These are phyloP conservation scores for Dichotomopilus funicola DNA, from an alignment of 2,329 filamentous ascomycete species.

Conservation along the genomic window DNA sequence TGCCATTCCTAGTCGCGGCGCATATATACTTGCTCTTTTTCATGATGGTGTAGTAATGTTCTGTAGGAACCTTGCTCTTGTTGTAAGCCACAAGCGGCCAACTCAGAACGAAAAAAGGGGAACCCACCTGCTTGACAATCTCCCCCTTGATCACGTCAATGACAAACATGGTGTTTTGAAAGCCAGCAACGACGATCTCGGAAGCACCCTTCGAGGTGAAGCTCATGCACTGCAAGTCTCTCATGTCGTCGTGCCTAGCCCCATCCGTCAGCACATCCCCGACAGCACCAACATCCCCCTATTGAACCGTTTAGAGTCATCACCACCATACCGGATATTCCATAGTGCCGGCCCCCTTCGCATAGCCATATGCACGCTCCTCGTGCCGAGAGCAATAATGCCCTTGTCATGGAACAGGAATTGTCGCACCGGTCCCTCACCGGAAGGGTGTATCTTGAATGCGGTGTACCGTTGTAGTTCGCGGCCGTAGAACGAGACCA, in stretches of 20 bases:
- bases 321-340: slow-evolving; percentile 64
- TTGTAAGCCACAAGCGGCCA: slow-evolving; percentile 10
- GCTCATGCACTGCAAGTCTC: slow-evolving; percentile 87
- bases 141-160: slow-evolving; percentile 64
- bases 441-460: slow-evolving; percentile 67
- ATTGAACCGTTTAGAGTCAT: too few relatives aligned
- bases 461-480: slow-evolving; percentile 88
- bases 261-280: slow-evolving; percentile 1
- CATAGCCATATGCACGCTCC: slow-evolving; percentile 81
- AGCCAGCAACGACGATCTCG: slow-evolving; percentile 80
- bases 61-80: slow-evolving; percentile 53
- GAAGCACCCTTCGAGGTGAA: slow-evolving; percentile 81
- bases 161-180: slow-evolving; percentile 79
- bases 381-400: slow-evolving; percentile 74
- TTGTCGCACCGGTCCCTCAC: slow-evolving; percentile 77
- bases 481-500: slow-evolving; percentile 80
- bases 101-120: background rate
- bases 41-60: slow-evolving; percentile 83
- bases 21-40: slow-evolving; percentile 86
- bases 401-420: slow-evolving; percentile 88
- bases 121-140: slow-evolving; percentile 35
- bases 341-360: slow-evolving; percentile 78
- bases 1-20: slow-evolving; percentile 75
- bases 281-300: slow-evolving; percentile 4
- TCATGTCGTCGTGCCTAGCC: slow-evolving; percentile 66